Conservation (phyloP, 257 asterid genomes). For the Solanum pennellii region DNA sequence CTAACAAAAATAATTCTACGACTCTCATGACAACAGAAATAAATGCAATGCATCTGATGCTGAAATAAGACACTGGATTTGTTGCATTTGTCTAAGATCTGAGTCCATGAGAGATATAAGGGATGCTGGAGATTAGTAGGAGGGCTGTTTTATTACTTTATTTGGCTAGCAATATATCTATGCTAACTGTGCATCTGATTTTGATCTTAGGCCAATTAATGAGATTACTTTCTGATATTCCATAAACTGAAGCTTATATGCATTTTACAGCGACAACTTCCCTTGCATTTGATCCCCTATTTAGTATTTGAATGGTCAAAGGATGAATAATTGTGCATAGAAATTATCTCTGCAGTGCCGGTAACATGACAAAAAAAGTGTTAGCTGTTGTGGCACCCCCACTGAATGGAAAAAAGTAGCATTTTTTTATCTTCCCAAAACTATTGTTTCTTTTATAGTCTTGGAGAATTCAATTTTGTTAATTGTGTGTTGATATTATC, state of each 20-base stretch:
- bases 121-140: background rate
- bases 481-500: background rate
- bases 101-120: too few relatives aligned
- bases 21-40: background rate
- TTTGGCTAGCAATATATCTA: background rate
- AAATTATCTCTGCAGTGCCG: background rate
- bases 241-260: background rate
- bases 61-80: background rate
- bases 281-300: background rate
- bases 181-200: background rate
- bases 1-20: too few relatives aligned
- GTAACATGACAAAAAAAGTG: background rate
- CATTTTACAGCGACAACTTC: background rate
- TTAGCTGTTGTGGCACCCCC: too few relatives aligned
- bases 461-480: background rate
- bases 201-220: background rate
- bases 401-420: background rate
- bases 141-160: background rate
- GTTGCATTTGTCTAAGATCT: background rate
- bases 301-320: background rate
- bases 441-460: background rate
- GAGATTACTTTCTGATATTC: background rate
- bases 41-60: background rate
- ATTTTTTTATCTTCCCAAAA: background rate
- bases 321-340: background rate